Evolutionary conservation across 2,329 filamentous ascomycete genomes (phyloP).

Genomic region (Ophiostoma sp.): DNA sequence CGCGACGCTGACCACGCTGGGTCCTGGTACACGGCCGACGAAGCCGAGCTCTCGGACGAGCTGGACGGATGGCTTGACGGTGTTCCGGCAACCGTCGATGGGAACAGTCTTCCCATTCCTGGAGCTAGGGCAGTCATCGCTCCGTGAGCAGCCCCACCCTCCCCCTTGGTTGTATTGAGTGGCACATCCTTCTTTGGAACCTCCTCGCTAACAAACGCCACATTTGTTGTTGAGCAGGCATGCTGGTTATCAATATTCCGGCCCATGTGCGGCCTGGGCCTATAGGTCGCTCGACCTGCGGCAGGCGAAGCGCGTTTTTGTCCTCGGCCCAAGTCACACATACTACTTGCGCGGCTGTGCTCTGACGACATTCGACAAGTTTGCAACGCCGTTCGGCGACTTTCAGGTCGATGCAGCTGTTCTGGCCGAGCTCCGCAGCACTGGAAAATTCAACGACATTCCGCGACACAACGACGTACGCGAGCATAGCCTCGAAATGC

Average conservation of each 20-base stretch:
- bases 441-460: constrained; percentile 65
- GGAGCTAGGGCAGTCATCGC: constrained; percentile 85
- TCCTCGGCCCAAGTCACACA: constrained; percentile 91
- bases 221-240: constrained; percentile 58
- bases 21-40: constrained; percentile 76
- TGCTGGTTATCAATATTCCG: constrained; percentile 91
- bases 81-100: constrained; percentile 67
- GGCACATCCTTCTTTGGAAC: not conserved
- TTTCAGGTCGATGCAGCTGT: constrained; percentile 63
- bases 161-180: constrained; percentile 29
- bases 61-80: constrained; percentile 73
- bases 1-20: constrained; percentile 63
- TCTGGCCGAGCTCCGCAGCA: constrained; percentile 50
- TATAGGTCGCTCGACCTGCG: constrained; percentile 86
- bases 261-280: constrained; percentile 88
- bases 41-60: constrained; percentile 61
- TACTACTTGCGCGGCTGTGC: constrained; percentile 77
- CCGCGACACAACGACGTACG: constrained; percentile 65
- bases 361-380: constrained; percentile 68
- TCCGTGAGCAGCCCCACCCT: constrained; percentile 63
- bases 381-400: constrained; percentile 73
- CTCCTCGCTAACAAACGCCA: not conserved
- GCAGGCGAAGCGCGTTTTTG: constrained; percentile 80
- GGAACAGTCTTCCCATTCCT: constrained; percentile 62
- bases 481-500: constrained; percentile 96